Conservation (phyloP, 2,329 filamentous ascomycete genomes). For the Alternaria gaisen region DNA sequence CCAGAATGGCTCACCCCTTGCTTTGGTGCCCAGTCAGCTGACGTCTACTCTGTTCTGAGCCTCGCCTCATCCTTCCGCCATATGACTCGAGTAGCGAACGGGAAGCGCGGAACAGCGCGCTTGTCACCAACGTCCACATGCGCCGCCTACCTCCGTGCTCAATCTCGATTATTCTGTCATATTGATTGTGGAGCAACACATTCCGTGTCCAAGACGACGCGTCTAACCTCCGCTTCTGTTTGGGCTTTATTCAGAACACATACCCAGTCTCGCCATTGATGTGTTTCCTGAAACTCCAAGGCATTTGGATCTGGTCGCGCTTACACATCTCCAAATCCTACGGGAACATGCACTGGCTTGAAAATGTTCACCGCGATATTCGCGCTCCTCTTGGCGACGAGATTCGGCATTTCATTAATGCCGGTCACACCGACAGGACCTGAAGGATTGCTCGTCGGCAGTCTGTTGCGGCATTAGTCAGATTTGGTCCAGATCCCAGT, state of each 20-base stretch:
- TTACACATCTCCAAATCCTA: background rate
- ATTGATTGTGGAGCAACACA: constrained; percentile 9
- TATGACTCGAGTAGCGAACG: constrained; percentile 25
- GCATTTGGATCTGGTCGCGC: background rate
- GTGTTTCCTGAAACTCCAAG: background rate
- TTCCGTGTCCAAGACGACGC: constrained; percentile 11
- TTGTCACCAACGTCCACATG: constrained; percentile 21
- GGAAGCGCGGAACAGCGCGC: constrained; percentile 34
- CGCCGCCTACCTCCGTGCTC: constrained; percentile 12
- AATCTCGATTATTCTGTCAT: constrained; percentile 6
- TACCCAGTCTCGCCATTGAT: background rate
- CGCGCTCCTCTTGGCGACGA: background rate
- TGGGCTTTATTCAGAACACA: background rate
- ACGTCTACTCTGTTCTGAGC: constrained; percentile 20
- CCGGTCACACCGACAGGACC: constrained; percentile 5
- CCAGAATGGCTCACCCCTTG: constrained; percentile 9
- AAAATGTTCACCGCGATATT: background rate
- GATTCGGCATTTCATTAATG: background rate
- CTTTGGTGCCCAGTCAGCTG: constrained; percentile 16
- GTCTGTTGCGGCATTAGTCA: constrained; percentile 9
- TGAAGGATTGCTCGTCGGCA: constrained; percentile 15
- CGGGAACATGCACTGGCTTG: background rate
- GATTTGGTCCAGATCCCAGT: constrained; percentile 3
- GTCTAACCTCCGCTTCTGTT: background rate
- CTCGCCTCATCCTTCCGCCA: constrained; percentile 29